Evolutionary conservation across 805 yeast genomes (phyloP).

Genomic region (Nakazawaea populi): DNA sequence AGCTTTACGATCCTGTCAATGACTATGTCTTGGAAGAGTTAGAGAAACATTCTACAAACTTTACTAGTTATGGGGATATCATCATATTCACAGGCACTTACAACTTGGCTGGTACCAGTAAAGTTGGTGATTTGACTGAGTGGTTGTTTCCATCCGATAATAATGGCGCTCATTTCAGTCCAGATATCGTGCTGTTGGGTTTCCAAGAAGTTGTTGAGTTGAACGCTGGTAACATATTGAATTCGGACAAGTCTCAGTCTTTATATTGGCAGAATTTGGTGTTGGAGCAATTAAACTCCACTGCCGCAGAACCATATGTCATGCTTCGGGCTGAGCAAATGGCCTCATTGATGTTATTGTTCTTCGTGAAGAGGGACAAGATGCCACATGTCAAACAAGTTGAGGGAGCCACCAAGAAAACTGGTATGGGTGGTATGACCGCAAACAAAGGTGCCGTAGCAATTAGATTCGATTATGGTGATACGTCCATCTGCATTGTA

Average conservation of each 20-base stretch:
- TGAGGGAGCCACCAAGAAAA: conserved; percentile 73
- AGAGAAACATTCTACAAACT: conserved; percentile 40
- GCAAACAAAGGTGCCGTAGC: conserved; percentile 57
- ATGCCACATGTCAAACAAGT: conserved; percentile 63
- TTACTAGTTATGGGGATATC: conserved; percentile 55
- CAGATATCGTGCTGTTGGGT: conserved; percentile 86
- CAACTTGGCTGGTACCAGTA: conserved; percentile 73
- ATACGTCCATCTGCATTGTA: conserved; percentile 67
- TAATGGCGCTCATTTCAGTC: conserved; percentile 40
- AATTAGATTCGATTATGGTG: conserved; percentile 44
- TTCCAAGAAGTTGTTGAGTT: conserved; percentile 92
- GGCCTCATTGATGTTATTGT: conserved; percentile 59
- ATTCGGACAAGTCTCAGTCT: conserved; percentile 76
- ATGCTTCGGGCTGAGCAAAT: conserved; percentile 69
- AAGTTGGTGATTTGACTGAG: conserved; percentile 50
- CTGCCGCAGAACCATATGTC: conserved; percentile 37
- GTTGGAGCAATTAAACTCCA: conserved; percentile 49
- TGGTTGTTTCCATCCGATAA: conserved; percentile 81
- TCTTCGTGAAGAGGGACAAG: conserved; percentile 51
- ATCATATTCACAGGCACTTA: conserved; percentile 77
- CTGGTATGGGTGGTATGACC: conserved; percentile 92
- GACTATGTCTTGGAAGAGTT: conserved; percentile 75
- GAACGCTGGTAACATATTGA: conserved; percentile 84
- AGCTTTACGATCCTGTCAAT: conserved; percentile 79
- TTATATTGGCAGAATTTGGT: conserved; percentile 74